Percentiles rank a stretch among this genome's conserved stretches.
phyloP scores from a whole-genome alignment of 2,329 filamentous ascomycete genomes.

The Trichoderma brevicompactum region DNA sequence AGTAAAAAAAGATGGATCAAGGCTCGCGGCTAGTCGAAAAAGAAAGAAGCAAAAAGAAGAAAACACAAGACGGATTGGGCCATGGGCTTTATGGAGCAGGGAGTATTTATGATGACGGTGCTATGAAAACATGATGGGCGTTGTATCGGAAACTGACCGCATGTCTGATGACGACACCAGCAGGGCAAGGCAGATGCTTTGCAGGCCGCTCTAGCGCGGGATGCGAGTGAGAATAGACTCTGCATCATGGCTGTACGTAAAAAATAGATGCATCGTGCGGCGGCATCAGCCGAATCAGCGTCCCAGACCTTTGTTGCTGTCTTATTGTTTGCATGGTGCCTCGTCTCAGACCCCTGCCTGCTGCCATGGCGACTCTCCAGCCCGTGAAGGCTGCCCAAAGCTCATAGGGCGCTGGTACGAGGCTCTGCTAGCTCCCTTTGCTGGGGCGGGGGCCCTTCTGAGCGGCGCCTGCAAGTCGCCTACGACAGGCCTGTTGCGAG shows the following conservation, averaged over 20 bases:
- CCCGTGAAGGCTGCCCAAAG: background rate
- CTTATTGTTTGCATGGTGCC: slow-evolving; percentile 30
- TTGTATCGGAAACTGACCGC: slow-evolving; percentile 27
- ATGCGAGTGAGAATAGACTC: slow-evolving; percentile 21
- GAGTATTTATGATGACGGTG: slow-evolving; percentile 1
- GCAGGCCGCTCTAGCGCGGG: slow-evolving; percentile 19
- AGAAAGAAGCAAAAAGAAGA: background rate
- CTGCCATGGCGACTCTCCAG: slow-evolving; percentile 35
- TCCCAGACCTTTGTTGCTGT: slow-evolving; percentile 14
- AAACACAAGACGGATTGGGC: background rate
- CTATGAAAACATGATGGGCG: background rate
- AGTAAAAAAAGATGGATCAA: background rate
- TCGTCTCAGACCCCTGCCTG: slow-evolving; percentile 32
- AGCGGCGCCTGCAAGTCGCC: slow-evolving; percentile 18
- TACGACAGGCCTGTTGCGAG: slow-evolving; percentile 7
- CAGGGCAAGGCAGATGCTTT: slow-evolving; percentile 21
- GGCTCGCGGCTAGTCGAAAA: background rate
- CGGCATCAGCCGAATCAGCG: slow-evolving; percentile 23
- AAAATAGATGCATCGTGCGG: slow-evolving; percentile 16
- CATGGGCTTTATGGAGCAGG: slow-evolving; percentile 8
- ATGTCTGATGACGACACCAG: slow-evolving; percentile 25
- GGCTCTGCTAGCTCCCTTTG: slow-evolving; percentile 15
- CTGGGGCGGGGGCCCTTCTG: slow-evolving; percentile 9
- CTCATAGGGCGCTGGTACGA: slow-evolving; percentile 9
- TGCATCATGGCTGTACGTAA: slow-evolving; percentile 17